Base-by-base conservation (phyloP, 2,329 filamentous ascomycete species). In the Sclerotiophoma versabilis region DNA sequence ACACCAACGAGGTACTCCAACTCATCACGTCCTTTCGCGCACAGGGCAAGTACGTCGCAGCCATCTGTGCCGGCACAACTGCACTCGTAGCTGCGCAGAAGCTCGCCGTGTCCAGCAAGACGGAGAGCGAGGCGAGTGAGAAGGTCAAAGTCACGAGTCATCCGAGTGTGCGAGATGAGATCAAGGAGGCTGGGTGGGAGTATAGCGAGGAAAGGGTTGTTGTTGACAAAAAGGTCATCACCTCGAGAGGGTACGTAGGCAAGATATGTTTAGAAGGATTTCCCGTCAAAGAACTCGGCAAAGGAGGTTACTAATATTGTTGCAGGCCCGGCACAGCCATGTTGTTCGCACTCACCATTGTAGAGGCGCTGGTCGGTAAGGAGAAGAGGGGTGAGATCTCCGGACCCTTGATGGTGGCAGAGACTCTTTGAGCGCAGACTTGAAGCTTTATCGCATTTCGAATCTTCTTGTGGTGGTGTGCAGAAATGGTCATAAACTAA, bases 381-480 rank as follows among this genome's bases (percentile, higher is more conserved):
- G 78, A 77, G 73, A 81, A 77, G 66, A 76, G 77, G 47, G 79
- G 81, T 23, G 80, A 80, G 8, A 77, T 82, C 39, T 75, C 81
- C 23, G 77, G 77, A 23, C 76, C 82, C 37, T 77, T 80, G 68
- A 73, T 83, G 58, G 70, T 80, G 32, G 64, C 68, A 26, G 58
- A 65, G 44, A 65, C 57, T 2, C 26, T 72, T 33, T 73, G 20
- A 46, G 29, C 15, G 19, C 8, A 26, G 7, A 30, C 12, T n/a
- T n/a, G n/a, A n/a, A n/a, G n/a, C n/a, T n/a, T n/a, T n/a, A n/a
- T n/a, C n/a, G n/a, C n/a, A n/a, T n/a, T n/a, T n/a, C n/a, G n/a
- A n/a, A n/a, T n/a, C n/a, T n/a, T n/a, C n/a, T n/a, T n/a, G n/a
- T n/a, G n/a, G n/a, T n/a, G n/a, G n/a, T n/a, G n/a, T n/a, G n/a